These are phyloP conservation scores for Rhododendron simsii DNA, from an alignment of 148 eudicot genomes.

Conservation along the genomic window DNA sequence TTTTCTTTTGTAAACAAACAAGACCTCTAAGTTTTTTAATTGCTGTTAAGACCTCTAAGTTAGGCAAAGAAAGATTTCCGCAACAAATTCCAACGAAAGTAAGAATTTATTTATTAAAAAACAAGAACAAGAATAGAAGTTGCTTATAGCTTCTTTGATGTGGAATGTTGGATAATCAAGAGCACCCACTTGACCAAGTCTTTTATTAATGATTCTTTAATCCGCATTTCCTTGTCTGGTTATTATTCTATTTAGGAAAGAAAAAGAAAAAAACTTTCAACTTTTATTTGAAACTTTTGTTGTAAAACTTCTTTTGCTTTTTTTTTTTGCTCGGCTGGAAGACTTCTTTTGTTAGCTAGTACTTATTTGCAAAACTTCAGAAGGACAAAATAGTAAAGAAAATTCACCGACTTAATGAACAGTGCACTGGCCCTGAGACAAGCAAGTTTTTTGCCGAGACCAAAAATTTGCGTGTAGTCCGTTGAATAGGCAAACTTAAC, in stretches of 20 bases:
- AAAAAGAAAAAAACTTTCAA: neutral
- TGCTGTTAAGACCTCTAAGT: neutral
- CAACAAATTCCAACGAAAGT: neutral
- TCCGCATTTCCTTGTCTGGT: neutral
- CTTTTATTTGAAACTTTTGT: neutral
- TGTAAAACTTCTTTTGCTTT: neutral
- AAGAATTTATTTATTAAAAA: too few relatives aligned
- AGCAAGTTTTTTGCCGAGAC: too few relatives aligned
- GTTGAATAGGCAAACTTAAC: too few relatives aligned
- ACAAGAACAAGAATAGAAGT: neutral
- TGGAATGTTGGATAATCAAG: neutral
- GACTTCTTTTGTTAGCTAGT: neutral
- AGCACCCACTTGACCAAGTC: neutral
- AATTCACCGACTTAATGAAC: too few relatives aligned
- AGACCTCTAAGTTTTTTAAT: too few relatives aligned
- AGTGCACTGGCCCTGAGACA: too few relatives aligned
- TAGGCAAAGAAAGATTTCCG: neutral
- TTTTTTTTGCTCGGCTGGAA: too few relatives aligned
- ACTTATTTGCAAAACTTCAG: too few relatives aligned
- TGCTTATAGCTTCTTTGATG: neutral
- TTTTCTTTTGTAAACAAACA: neutral
- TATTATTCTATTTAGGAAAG: neutral
- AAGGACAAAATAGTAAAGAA: too few relatives aligned
- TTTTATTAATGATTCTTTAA: neutral
- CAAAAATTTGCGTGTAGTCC: too few relatives aligned